Evolutionary conservation across 805 yeast genomes (phyloP), one percentile per base, ranked within the genome.

Genomic region (Ogataea dorogensis): DNA sequence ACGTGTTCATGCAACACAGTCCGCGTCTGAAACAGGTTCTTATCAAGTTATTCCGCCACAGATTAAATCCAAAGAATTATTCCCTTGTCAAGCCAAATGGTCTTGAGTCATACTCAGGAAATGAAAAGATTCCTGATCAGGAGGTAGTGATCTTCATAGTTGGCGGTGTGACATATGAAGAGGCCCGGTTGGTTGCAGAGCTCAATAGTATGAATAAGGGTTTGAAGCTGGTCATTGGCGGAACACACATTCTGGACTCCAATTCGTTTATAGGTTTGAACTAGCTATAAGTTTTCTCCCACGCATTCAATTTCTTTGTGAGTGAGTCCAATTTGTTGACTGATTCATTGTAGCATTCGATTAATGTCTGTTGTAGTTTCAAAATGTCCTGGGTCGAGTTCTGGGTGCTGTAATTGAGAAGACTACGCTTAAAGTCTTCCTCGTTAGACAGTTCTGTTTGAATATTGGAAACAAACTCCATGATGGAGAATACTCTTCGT

Each of bases 91-190:
- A 44, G 26, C 52, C 38, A 34, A 49, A 33, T 23, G 50, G 48
- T 8, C 19, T 42, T 21, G 42, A 45, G 22, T 16, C 46, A 9
- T 36, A 27, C 29, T 14, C 39, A 13, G 39, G 38, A 9, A 31
- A 36, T 15, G 55, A 47, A 24, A 44, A 44, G 22, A 64, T 65
- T 18, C 64, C 67, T 17, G 68, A 74, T 1, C 85, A 81, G 50
- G 89, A 84, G 49, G 65, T 85, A n/a, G 70, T 85, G 3, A 65
- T 85, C 1, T 85, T 79, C 54, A 62, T 84, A 34, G 77, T 86
- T 33, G 98, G 97, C 5, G 98, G 98, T 11, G 82, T 75, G 2
- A 91, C 98, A 1, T 87, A 77, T 56, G 98, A 91, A 59, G 99
- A 93, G 58, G 86, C 95, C 0, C 73, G 96, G 43, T 62, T 88